phyloP scores from a whole-genome alignment of 2,329 filamentous ascomycete species.

The Claviceps sp. region DNA sequence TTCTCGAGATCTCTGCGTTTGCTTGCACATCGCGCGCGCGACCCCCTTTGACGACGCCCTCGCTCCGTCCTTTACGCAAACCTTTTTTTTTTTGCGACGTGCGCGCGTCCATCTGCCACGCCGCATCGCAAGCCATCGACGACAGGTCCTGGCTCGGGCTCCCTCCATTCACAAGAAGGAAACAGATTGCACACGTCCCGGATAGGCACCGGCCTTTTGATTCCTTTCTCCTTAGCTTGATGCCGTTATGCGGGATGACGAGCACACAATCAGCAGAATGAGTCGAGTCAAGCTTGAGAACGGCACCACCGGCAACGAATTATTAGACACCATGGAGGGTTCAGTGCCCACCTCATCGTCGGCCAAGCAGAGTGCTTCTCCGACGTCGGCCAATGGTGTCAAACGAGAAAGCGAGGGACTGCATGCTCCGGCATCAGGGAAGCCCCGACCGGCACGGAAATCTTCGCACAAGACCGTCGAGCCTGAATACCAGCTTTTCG shows the following conservation, averaged over 20 bases:
- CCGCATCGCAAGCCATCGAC: background rate
- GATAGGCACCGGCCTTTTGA: background rate
- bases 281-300: conserved; percentile 33
- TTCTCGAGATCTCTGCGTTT: background rate
- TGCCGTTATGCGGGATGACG: conserved; percentile 28
- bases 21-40: conserved; percentile 2
- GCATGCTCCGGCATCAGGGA: conserved; percentile 35
- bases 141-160: background rate
- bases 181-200: background rate
- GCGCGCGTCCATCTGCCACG: background rate
- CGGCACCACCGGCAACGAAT: conserved; percentile 20
- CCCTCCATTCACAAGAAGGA: background rate
- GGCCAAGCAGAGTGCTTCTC: conserved; percentile 19
- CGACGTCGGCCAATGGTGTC: conserved; percentile 31
- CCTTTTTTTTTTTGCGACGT: background rate
- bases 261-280: conserved; percentile 26
- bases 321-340: conserved; percentile 26
- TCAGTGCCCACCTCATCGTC: conserved; percentile 26
- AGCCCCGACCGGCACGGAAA: conserved; percentile 61
- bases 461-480: conserved; percentile 52
- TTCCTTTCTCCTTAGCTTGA: background rate
- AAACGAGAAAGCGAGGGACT: conserved; percentile 27
- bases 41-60: conserved; percentile 1
- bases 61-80: background rate
- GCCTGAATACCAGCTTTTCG: conserved; percentile 53